A percentile compares a stretch with the other conserved stretches of the same genome.
These are phyloP conservation scores for Thielaviopsis cerberus DNA, from an alignment of 2,329 filamentous ascomycete genomes.

Conservation along the genomic window DNA sequence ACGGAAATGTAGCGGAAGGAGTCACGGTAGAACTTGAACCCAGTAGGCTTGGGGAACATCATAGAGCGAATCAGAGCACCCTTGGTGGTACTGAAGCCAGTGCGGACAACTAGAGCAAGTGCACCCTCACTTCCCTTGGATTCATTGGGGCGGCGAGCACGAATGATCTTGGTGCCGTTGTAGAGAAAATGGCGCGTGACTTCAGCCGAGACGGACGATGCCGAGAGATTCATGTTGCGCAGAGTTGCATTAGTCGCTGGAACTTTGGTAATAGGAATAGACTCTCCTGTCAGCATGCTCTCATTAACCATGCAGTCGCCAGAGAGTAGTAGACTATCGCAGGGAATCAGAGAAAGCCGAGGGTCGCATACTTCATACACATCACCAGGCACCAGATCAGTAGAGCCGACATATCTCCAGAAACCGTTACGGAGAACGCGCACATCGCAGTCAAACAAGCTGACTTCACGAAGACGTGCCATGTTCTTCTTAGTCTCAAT, in stretches of 20 bases:
- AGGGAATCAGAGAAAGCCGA: slow-evolving; percentile 69
- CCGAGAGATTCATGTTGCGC: slow-evolving; percentile 54
- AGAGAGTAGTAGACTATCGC: slow-evolving; percentile 74
- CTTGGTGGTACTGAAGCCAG: slow-evolving; percentile 95
- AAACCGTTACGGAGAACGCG: slow-evolving; percentile 87
- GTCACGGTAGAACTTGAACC: slow-evolving; percentile 96
- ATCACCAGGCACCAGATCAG: slow-evolving; percentile 83
- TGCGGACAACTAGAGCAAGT: slow-evolving; percentile 78
- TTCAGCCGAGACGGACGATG: slow-evolving; percentile 65
- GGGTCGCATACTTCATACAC: slow-evolving; percentile 95
- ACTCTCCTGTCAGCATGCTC: slow-evolving; percentile 91
- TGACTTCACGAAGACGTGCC: slow-evolving; percentile 76
- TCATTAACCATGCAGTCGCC: slow-evolving; percentile 98
- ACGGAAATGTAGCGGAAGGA: slow-evolving; percentile 96
- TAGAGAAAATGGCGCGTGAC: slow-evolving; percentile 82
- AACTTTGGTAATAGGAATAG: slow-evolving; percentile 84
- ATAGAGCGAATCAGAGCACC: slow-evolving; percentile 89
- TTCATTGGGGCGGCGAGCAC: slow-evolving; percentile 73
- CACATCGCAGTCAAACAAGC: slow-evolving; percentile 85
- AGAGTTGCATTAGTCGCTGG: slow-evolving; percentile 68
- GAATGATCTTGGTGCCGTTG: slow-evolving; percentile 85
- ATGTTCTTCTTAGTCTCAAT: slow-evolving; percentile 83
- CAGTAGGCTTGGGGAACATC: slow-evolving; percentile 94
- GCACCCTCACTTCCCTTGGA: slow-evolving; percentile 74
- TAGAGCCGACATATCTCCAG: slow-evolving; percentile 75